Base-by-base conservation (phyloP, 768 basidiomycete species). In the Candolleomyces aberdarensis region DNA sequence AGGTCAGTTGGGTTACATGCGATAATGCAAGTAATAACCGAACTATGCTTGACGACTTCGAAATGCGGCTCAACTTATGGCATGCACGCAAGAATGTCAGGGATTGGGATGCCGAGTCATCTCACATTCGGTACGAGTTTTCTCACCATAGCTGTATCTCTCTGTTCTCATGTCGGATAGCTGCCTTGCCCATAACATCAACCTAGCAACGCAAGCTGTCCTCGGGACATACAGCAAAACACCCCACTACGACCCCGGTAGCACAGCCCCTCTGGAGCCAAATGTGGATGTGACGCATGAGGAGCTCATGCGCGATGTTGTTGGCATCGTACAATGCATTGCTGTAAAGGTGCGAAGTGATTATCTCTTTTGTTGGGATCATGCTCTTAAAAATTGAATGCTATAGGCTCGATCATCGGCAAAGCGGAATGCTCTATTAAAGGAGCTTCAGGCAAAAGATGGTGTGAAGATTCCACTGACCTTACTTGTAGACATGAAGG, bases 21-120 rank as follows among this genome's bases (percentile, higher is more conserved):
- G 44, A 78, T 57, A 78, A 77, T 60, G 75, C 76, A 0, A 58
- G 29, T 3, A 78, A 77, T 58, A 80, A 78, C 59, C 56, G 58
- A 17, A 76, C 75, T 0, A 78, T 77, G 73, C 41, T 74, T 26
- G 36, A 9, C 0, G 65, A 72, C 14, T 71, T 80, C 56, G 67
- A 58, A 31, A 68, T 67, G 26, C 75, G 73, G 56, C 59, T 56
- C 54, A 56, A 56, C 22, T 31, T 26, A 26, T 3, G 26, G 26
- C 26, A 3, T 26, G 26, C 26, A 44, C 43, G 48, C n/a, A 49
- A 19, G 39, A 56, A 56, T 6, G 54, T 20, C n/a, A 17, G 39
- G 39, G 26, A 56, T 15, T 56, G 54, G 54, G 40, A 26, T 26
- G 26, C 26, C 1, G 26, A 26, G 26, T 2, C 26, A 26, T 26